phyloP scores from a whole-genome alignment of 345 rosid genomes.

The Salix exigua region DNA sequence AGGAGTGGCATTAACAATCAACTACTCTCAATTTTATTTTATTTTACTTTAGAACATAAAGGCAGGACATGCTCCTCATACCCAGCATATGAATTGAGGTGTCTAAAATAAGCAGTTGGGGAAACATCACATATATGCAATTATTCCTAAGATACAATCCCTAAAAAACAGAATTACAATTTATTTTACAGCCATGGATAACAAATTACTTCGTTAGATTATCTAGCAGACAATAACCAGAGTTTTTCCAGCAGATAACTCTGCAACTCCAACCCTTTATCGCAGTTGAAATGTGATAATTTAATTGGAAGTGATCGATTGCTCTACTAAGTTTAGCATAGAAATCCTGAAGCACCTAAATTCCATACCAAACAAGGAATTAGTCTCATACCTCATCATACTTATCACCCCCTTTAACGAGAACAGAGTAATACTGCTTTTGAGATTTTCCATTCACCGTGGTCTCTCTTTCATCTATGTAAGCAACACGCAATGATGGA shows the following conservation, averaged over 20 bases:
- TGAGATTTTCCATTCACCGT: conserved; percentile 45
- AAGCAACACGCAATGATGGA: conserved; percentile 91
- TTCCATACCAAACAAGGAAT: conserved; percentile 8
- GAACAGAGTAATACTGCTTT: conserved; percentile 75
- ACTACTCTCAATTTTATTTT: neutral
- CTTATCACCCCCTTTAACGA: conserved; percentile 76
- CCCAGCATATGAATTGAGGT: neutral
- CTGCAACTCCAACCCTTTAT: neutral
- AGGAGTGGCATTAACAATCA: neutral
- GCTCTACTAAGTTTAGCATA: neutral
- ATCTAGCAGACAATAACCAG: neutral
- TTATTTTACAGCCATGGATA: neutral
- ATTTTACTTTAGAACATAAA: neutral
- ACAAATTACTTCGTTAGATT: neutral
- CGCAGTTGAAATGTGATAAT: neutral
- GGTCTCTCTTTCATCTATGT: conserved; percentile 82
- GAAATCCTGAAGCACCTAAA: neutral
- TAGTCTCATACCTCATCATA: conserved; percentile 67
- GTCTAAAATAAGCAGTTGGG: neutral
- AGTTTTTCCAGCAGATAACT: neutral
- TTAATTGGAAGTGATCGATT: neutral
- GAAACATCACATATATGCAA: neutral
- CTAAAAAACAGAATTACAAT: neutral
- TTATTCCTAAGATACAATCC: neutral
- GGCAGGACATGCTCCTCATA: neutral